A percentile compares a stretch with the other conserved stretches of the same genome.
These are phyloP conservation scores for Dothistroma septosporum DNA, from an alignment of 2,329 filamentous ascomycete species.

Conservation along the genomic window DNA sequence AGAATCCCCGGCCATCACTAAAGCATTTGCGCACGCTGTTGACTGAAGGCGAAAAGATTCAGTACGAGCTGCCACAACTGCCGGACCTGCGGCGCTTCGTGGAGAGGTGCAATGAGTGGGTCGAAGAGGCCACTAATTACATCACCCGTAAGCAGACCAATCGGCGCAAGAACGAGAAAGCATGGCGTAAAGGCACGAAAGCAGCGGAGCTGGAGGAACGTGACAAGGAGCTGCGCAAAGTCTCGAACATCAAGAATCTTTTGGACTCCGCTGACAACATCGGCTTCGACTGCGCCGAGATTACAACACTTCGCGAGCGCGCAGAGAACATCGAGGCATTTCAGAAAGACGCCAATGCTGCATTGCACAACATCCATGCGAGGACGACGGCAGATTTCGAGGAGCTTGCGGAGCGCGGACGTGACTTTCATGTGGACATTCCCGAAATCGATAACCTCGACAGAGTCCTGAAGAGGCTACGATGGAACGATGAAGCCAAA, in stretches of 20 bases:
- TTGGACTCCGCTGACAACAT: constrained; percentile 79
- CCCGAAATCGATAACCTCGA: constrained; percentile 82
- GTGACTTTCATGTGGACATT: constrained; percentile 84
- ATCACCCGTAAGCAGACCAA: constrained; percentile 97
- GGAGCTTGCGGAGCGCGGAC: constrained; percentile 83
- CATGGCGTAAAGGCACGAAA: constrained; percentile 72
- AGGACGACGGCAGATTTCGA: constrained; percentile 73
- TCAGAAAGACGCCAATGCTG: constrained; percentile 67
- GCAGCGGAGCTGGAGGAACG: constrained; percentile 74
- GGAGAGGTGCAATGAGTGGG: constrained; percentile 94
- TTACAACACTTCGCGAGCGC: constrained; percentile 77
- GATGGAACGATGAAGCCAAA: constrained; percentile 79
- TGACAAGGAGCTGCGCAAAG: constrained; percentile 77
- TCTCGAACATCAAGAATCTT: constrained; percentile 82
- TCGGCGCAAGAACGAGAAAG: constrained; percentile 88
- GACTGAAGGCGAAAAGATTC: constrained; percentile 92
- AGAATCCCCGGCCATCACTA: constrained; percentile 77
- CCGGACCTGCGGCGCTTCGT: constrained; percentile 82
- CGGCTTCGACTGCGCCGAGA: constrained; percentile 90
- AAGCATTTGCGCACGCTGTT: constrained; percentile 80
- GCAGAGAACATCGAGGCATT: constrained; percentile 80
- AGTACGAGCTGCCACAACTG: constrained; percentile 79
- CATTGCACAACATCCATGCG: constrained; percentile 62
- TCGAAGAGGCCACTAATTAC: constrained; percentile 93
- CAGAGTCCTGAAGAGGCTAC: constrained; percentile 74